phyloP scores from a whole-genome alignment of 169 alveolate genomes.

The Plasmodium falciparum region DNA sequence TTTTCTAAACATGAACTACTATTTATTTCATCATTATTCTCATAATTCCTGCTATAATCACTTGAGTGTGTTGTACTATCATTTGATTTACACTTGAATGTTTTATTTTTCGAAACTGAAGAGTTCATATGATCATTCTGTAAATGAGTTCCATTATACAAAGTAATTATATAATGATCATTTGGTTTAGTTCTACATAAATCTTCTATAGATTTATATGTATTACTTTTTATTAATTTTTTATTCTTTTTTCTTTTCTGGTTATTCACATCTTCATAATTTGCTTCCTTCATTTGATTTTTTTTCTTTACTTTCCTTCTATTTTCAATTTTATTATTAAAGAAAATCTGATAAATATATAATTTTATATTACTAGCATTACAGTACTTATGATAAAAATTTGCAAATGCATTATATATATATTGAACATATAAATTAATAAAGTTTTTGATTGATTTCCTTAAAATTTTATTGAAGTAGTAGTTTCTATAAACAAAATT shows the following conservation, averaged over 20 bases:
- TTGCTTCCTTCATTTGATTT: not conserved
- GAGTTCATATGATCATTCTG: conserved; percentile 22
- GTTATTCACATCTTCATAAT: not conserved
- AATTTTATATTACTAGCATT: conserved; percentile 17
- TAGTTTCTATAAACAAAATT: conserved; percentile 11
- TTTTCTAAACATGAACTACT: conserved; percentile 63
- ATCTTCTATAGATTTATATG: conserved; percentile 3
- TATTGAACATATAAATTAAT: conserved; percentile 42
- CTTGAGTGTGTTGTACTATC: conserved; percentile 36
- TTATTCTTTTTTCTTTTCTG: conserved; percentile 10
- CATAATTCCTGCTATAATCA: conserved; percentile 26
- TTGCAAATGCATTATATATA: conserved; percentile 25
- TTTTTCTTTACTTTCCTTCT: not conserved
- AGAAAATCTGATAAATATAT: conserved; percentile 22
- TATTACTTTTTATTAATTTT: conserved; percentile 15
- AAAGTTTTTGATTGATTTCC: conserved; percentile 11
- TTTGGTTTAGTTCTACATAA: conserved; percentile 13
- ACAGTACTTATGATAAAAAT: conserved; percentile 26
- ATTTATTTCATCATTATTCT: conserved; percentile 30
- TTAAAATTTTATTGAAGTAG: conserved; percentile 29
- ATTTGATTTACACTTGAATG: conserved; percentile 28
- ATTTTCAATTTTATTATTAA: conserved; percentile 33
- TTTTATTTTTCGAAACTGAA: conserved; percentile 18
- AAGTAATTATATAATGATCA: conserved; percentile 63
- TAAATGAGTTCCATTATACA: conserved; percentile 54